Evolutionary conservation across 305 asterid species (phyloP).

Genomic region (Euphrasia arctica): DNA sequence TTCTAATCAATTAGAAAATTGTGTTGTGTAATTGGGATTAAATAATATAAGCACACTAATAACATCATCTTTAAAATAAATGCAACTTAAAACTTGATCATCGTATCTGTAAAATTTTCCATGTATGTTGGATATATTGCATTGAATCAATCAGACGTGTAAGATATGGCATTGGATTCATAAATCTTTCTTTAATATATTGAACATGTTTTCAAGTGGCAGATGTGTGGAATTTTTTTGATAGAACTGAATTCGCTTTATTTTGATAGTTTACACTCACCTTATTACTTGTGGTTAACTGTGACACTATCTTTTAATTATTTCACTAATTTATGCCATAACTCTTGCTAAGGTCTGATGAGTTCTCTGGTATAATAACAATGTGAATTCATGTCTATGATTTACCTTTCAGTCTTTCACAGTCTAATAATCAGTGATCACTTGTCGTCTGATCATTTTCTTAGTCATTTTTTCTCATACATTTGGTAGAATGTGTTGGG

Average conservation of each 20-base stretch:
- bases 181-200: not conserved
- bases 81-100: not conserved
- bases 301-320: not conserved
- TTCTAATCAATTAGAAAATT: not conserved
- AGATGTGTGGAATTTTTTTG: not conserved
- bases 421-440: not conserved
- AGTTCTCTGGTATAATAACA: not conserved
- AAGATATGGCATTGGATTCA: not conserved
- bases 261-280: not conserved
- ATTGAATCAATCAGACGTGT: not conserved
- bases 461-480: too few relatives aligned
- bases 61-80: not conserved
- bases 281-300: not conserved
- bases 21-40: too few relatives aligned
- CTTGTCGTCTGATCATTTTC: not conserved
- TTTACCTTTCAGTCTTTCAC: not conserved
- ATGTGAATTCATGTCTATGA: not conserved
- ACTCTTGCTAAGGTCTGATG: not conserved
- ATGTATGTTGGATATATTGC: not conserved
- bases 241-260: constrained; percentile 4
- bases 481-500: not conserved
- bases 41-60: too few relatives aligned
- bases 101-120: not conserved
- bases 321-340: not conserved
- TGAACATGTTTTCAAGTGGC: not conserved